Conservation (phyloP, 2,329 filamentous ascomycete genomes). For the Arthrobotrys iridis region DNA sequence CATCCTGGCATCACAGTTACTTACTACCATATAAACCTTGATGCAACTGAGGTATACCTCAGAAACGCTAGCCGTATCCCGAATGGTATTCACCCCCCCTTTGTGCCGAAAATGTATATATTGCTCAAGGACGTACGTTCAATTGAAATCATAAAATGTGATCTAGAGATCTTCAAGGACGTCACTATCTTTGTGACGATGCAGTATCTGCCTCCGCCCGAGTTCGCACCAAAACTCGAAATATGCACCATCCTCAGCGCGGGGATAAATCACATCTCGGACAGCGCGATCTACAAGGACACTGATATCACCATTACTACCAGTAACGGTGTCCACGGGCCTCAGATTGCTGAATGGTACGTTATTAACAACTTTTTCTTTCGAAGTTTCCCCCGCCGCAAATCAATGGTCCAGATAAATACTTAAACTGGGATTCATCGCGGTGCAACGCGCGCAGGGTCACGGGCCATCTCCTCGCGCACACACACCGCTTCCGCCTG, state of each 20-base stretch:
- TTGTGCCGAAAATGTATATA: neutral
- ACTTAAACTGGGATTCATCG: too few species aligned
- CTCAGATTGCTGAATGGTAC: conserved; percentile 56
- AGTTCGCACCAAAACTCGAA: conserved; percentile 65
- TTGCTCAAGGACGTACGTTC: too few species aligned
- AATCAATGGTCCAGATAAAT: too few species aligned
- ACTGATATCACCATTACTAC: conserved; percentile 67
- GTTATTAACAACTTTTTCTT: neutral
- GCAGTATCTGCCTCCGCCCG: conserved; percentile 62
- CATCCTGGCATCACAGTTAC: conserved; percentile 36
- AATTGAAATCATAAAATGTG: too few species aligned
- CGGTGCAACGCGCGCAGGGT: conserved; percentile 22
- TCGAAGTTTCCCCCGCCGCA: neutral
- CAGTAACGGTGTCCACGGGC: conserved; percentile 69
- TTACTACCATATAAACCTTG: conserved; percentile 30
- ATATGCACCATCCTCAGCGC: conserved; percentile 69
- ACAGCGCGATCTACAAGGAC: conserved; percentile 65
- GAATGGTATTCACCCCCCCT: conserved; percentile 16
- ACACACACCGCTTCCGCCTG: conserved; percentile 51
- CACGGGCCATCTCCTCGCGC: conserved; percentile 28
- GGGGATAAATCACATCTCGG: conserved; percentile 66
- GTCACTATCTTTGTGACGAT: conserved; percentile 66
- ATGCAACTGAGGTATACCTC: conserved; percentile 16
- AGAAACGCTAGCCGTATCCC: conserved; percentile 29
- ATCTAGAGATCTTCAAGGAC: conserved; percentile 58